These are phyloP conservation scores for Xerocomus spinulosus DNA, from an alignment of 768 basidiomycete species.

Conservation along the genomic window DNA sequence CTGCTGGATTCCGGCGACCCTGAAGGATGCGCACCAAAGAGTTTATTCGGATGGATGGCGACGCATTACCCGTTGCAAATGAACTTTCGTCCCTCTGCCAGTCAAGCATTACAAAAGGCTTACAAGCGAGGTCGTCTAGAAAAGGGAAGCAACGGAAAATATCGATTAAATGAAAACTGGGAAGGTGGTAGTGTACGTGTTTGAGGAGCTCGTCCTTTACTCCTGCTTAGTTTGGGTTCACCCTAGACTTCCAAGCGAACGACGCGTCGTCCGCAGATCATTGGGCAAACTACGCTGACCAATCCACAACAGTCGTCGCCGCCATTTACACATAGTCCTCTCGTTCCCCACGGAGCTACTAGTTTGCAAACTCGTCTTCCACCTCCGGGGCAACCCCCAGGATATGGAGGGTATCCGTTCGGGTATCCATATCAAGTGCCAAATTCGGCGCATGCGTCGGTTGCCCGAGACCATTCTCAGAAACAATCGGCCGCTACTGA, in stretches of 20 bases:
- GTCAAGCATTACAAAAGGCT: conserved; percentile 85
- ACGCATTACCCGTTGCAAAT: conserved; percentile 74
- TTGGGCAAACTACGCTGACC: conserved; percentile 27
- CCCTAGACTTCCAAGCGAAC: conserved; percentile 70
- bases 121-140: conserved; percentile 76
- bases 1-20: conserved; percentile 59
- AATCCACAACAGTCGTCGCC: conserved; percentile 35
- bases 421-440: conserved; percentile 32
- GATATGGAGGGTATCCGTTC: conserved; percentile 38
- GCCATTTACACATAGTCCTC: conserved; percentile 59
- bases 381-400: conserved; percentile 27
- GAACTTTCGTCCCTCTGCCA: conserved; percentile 88
- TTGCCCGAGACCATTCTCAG: conserved; percentile 8
- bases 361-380: conserved; percentile 37
- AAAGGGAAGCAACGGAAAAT: conserved; percentile 69
- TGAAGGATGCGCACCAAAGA: conserved; percentile 80
- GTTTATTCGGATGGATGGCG: conserved; percentile 81
- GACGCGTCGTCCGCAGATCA: conserved; percentile 72
- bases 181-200: conserved; percentile 72
- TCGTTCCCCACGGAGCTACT: conserved; percentile 26
- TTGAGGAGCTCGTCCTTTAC: not conserved
- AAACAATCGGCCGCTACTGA: conserved; percentile 12
- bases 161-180: conserved; percentile 72
- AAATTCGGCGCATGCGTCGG: not conserved
- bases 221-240: conserved; percentile 7